Evolutionary conservation across 164 flowering plant species (phyloP).

Genomic region (Hamamelis virginiana): DNA sequence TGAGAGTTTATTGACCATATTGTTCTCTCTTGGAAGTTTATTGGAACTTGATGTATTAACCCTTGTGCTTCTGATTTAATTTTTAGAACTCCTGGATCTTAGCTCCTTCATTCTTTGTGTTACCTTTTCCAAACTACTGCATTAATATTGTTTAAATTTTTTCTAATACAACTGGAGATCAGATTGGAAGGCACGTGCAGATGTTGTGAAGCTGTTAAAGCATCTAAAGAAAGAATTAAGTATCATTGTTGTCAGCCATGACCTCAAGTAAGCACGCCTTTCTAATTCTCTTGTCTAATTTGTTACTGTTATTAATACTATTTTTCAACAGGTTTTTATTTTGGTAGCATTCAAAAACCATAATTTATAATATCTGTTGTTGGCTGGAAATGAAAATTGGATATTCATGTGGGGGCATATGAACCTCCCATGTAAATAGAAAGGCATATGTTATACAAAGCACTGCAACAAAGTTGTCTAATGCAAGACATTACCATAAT

Average conservation of each 20-base stretch:
- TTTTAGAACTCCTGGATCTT: background rate
- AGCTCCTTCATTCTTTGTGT: conserved; percentile 8
- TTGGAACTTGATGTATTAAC: background rate
- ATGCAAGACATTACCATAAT: background rate
- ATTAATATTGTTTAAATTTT: background rate
- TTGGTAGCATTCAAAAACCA: background rate
- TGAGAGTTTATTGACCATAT: background rate
- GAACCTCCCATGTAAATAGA: background rate
- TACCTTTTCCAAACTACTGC: background rate
- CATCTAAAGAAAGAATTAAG: conserved; percentile 78
- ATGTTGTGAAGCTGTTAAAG: conserved; percentile 82
- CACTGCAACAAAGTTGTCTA: background rate
- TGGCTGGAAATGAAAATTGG: background rate
- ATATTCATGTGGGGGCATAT: background rate
- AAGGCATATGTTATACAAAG: background rate
- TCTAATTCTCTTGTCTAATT: conserved; percentile 1
- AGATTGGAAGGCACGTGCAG: conserved; percentile 99
- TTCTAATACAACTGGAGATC: conserved; percentile 5
- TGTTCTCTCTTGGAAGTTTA: background rate
- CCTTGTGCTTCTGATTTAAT: background rate
- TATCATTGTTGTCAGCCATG: conserved; percentile 95
- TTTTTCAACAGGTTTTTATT: background rate
- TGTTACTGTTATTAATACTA: background rate
- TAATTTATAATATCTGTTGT: background rate
- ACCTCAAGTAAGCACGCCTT: conserved; percentile 64